phyloP scores from a whole-genome alignment of 441 rosid species.

The Arabidopsis lyrata region DNA sequence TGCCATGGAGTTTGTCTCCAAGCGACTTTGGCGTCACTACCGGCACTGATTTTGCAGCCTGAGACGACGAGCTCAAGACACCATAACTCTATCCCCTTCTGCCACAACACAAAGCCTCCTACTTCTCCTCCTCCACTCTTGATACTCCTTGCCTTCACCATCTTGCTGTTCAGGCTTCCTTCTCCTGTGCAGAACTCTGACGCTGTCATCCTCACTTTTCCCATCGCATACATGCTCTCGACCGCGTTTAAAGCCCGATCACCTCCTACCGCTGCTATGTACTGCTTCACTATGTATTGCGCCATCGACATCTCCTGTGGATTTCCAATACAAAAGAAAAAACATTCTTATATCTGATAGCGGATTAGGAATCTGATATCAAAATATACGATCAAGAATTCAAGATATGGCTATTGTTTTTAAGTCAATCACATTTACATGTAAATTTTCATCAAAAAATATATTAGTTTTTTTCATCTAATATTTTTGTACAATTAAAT shows the following conservation, averaged over 20 bases:
- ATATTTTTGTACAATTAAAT: background rate
- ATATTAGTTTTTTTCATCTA: background rate
- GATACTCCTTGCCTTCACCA: slow-evolving; percentile 54
- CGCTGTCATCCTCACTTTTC: slow-evolving; percentile 90
- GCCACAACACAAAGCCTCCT: slow-evolving; percentile 95
- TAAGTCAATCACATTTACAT: background rate
- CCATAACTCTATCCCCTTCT: slow-evolving; percentile 88
- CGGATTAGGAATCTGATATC: background rate
- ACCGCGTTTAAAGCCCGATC: slow-evolving; percentile 64
- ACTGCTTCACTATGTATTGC: slow-evolving; percentile 87
- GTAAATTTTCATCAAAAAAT: background rate
- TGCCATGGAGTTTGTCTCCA: slow-evolving; percentile 99
- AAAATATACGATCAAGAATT: background rate
- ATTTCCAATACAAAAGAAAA: background rate
- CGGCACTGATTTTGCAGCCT: slow-evolving; percentile 91
- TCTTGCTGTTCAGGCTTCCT: slow-evolving; percentile 59
- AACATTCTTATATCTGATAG: background rate
- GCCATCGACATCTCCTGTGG: slow-evolving; percentile 87
- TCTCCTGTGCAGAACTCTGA: slow-evolving; percentile 80
- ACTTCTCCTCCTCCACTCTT: slow-evolving; percentile 70
- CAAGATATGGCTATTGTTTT: too few relatives aligned
- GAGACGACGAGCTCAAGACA: slow-evolving; percentile 88
- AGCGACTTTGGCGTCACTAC: slow-evolving; percentile 91
- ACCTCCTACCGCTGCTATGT: slow-evolving; percentile 88
- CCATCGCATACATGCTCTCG: slow-evolving; percentile 89